Evolutionary conservation across 441 rosid genomes (phyloP), one percentile per base, ranked within the genome.

Genomic region (Manihot esculenta): DNA sequence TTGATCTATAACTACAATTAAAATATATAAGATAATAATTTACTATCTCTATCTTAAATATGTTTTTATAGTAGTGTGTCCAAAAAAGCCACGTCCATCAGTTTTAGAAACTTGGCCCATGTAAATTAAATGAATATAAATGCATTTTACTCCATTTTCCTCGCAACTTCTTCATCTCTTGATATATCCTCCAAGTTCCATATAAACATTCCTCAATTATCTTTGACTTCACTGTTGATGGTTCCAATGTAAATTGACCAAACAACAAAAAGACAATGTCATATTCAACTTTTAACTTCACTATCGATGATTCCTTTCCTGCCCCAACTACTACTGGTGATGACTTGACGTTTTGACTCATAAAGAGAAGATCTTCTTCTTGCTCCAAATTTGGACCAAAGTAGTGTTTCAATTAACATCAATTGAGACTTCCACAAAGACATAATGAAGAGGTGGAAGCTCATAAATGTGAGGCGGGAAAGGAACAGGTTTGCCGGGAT

Each of bases 401-500:
- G 67, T 87, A 91, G 95, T 84, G 95, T 35, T 88, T 87, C 78
- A 87, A 90, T 72, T 90, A 83, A 68, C 88, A 84, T 78, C 80
- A 92, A 0, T 76, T 81, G 0, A 94, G 91, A 77, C 92, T 94
- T 2, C 98, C 97, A 5, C 98, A 91, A 68, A 88, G 96, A 10
- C 86, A 92, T 0, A 97, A 94, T 18, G 95, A 94, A 78, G 98
- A 94, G 70, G 97, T 94, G 1, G 98, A 91, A 80, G 90, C 93
- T 2, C 72, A 76, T 26, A 94, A 88, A 68, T 87, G 96, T 10
- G 96, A 94, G 66, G 93, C 91, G 2, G 98, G 91, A 85, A 89
- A 88, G 79, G 97, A 90, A 38, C 82, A 97, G 1, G 92, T 94
- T 0, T 93, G 99, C 23, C 93, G 97, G 6, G 97, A 90, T 75